Conservation (phyloP, 352 stramenopile species). For the Phytophthora sp. region DNA sequence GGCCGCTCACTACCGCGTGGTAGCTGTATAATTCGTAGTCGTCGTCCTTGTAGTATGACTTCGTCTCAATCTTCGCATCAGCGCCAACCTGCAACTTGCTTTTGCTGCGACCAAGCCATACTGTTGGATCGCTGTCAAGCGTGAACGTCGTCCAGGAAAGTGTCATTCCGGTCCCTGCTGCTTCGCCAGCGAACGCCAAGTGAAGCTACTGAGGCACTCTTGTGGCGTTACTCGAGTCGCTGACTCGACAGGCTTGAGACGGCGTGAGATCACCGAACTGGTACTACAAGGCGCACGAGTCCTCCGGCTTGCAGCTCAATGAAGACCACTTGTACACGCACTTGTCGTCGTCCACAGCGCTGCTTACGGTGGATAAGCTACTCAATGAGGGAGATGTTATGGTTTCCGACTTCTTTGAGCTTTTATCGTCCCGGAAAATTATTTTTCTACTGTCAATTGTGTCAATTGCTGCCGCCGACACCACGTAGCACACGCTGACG, state of each 20-base stretch:
- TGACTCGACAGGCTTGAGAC: conserved; percentile 46
- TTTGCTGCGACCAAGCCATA: conserved; percentile 33
- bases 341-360: conserved; percentile 28
- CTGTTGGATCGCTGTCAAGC: conserved; percentile 17
- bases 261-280: conserved; percentile 32
- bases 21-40: conserved; percentile 51
- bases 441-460: too few species aligned
- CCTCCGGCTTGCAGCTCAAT: conserved; percentile 37
- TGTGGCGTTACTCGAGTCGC: conserved; percentile 17
- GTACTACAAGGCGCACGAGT: conserved; percentile 34
- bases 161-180: conserved; percentile 32
- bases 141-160: conserved; percentile 43
- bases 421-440: too few species aligned
- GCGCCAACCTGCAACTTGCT: conserved; percentile 10
- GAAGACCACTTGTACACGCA: conserved; percentile 58
- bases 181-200: conserved; percentile 47
- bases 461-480: too few species aligned
- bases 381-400: too few species aligned
- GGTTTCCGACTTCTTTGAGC: too few species aligned
- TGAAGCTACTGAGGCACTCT: conserved; percentile 48
- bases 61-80: conserved; percentile 10
- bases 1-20: conserved; percentile 41
- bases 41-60: conserved; percentile 46
- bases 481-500: too few species aligned
- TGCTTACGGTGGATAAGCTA: too few species aligned